phyloP scores from a whole-genome alignment of 495 filamentous ascomycete species.

The Aspergillus affinis region DNA sequence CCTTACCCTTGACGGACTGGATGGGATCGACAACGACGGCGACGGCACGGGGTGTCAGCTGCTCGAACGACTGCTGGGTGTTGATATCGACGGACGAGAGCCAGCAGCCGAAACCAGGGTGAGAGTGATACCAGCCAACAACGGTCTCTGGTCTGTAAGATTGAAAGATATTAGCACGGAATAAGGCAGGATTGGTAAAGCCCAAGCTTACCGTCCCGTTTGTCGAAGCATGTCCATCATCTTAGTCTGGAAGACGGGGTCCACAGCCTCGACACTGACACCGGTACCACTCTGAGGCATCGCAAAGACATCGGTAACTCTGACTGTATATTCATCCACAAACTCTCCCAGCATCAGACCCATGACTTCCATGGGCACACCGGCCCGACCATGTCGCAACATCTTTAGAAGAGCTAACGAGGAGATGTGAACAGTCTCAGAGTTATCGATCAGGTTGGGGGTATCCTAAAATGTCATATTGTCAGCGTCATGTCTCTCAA shows the following conservation, averaged over 20 bases:
- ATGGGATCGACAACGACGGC: slow-evolving; percentile 98
- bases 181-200: neutral
- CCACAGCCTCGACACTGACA: slow-evolving; percentile 96
- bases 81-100: slow-evolving; percentile 99
- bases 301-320: slow-evolving; percentile 96
- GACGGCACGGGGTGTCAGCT: slow-evolving; percentile 91
- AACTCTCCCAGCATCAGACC: slow-evolving; percentile 98
- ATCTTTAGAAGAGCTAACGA: slow-evolving; percentile 97
- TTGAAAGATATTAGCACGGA: slow-evolving; percentile 6
- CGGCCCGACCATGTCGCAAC: slow-evolving; percentile 93
- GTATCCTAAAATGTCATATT: slow-evolving; percentile 61
- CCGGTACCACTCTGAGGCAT: slow-evolving; percentile 99
- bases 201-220: slow-evolving; percentile 76
- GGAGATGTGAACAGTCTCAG: slow-evolving; percentile 98
- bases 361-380: slow-evolving; percentile 99
- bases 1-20: slow-evolving; percentile 98
- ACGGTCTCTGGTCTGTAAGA: slow-evolving; percentile 81
- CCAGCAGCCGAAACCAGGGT: slow-evolving; percentile 99
- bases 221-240: slow-evolving; percentile 99
- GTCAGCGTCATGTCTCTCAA: slow-evolving; percentile 15
- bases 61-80: slow-evolving; percentile 98
- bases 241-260: slow-evolving; percentile 97
- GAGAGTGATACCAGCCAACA: slow-evolving; percentile 99
- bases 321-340: slow-evolving; percentile 97
- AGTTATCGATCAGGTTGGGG: slow-evolving; percentile 90